A percentile compares a stretch with the other conserved stretches of the same genome.
Conservation (phyloP, 805 yeast genomes). For the Candida ascalaphidarum region DNA sequence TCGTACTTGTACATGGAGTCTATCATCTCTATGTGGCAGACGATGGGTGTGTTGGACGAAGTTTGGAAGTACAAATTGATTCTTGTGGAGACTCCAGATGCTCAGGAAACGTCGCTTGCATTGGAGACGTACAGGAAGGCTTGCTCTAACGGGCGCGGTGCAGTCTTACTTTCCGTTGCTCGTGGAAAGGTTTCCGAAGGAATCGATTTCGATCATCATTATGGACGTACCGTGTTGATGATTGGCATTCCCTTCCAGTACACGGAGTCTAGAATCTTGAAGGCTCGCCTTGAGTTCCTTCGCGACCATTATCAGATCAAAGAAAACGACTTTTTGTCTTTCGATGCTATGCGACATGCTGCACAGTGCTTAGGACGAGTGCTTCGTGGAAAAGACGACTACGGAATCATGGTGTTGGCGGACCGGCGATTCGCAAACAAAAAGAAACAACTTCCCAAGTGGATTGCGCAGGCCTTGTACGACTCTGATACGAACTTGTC, state of each 20-base stretch:
- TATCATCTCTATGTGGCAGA: constrained; percentile 97
- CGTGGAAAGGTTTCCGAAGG: constrained; percentile 99
- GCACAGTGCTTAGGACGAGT: constrained; percentile 98
- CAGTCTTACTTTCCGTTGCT: constrained; percentile 91
- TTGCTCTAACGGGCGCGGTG: constrained; percentile 96
- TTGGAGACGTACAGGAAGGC: constrained; percentile 94
- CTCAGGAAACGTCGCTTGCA: constrained; percentile 95
- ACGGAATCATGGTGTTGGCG: constrained; percentile 97
- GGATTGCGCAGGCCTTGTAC: constrained; percentile 90
- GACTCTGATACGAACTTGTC: constrained; percentile 91
- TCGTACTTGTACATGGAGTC: constrained; percentile 97
- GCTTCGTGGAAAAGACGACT: constrained; percentile 95
- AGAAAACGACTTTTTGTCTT: constrained; percentile 90
- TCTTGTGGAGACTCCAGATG: constrained; percentile 96
- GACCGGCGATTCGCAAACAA: constrained; percentile 88
- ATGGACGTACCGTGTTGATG: constrained; percentile 95
- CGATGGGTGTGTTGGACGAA: constrained; percentile 95
- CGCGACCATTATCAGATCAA: constrained; percentile 88
- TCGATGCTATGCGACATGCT: constrained; percentile 99
- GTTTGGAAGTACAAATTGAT: constrained; percentile 97
- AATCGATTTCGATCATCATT: constrained; percentile 97
- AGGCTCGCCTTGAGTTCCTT: constrained; percentile 88
- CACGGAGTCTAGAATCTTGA: constrained; percentile 91
- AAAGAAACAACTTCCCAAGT: constrained; percentile 83
- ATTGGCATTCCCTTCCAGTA: constrained; percentile 99